Evolutionary conservation across 2,329 filamentous ascomycete species (phyloP).

Genomic region (Elsinoe fawcettii): DNA sequence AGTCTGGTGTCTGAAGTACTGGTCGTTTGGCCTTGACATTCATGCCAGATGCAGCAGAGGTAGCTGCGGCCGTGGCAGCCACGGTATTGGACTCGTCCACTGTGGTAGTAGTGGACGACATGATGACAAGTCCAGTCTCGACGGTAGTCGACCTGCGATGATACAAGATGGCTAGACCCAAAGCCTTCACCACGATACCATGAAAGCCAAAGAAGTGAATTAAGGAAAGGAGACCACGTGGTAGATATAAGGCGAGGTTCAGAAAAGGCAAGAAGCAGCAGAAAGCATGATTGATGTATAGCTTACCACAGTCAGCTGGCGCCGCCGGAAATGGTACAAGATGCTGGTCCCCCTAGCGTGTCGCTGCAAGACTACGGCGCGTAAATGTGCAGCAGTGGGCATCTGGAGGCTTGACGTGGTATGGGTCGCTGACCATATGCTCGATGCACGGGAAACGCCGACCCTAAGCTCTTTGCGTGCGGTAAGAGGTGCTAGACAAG

Average conservation of each 20-base stretch:
- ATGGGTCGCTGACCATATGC: not conserved
- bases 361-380: constrained; percentile 14
- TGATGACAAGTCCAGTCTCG: not conserved
- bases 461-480: not conserved
- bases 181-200: not conserved
- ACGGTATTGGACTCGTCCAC: constrained; percentile 18
- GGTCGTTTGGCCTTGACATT: constrained; percentile 33
- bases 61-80: constrained; percentile 27
- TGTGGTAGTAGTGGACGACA: constrained; percentile 17
- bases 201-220: constrained; percentile 15
- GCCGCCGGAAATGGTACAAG: constrained; percentile 12
- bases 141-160: not conserved
- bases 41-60: constrained; percentile 29
- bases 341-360: not conserved
- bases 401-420: constrained; percentile 9
- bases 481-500: not conserved
- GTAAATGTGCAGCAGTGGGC: constrained; percentile 10
- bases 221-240: not conserved
- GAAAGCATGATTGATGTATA: constrained; percentile 13
- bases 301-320: constrained; percentile 10
- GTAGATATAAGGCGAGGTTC: not conserved
- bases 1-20: constrained; percentile 49
- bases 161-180: constrained; percentile 10
- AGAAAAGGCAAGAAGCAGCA: constrained; percentile 6
- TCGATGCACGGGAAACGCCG: constrained; percentile 4